Evolutionary conservation across 2,329 filamentous ascomycete genomes (phyloP).

Genomic region (Cytospora schulzeri): DNA sequence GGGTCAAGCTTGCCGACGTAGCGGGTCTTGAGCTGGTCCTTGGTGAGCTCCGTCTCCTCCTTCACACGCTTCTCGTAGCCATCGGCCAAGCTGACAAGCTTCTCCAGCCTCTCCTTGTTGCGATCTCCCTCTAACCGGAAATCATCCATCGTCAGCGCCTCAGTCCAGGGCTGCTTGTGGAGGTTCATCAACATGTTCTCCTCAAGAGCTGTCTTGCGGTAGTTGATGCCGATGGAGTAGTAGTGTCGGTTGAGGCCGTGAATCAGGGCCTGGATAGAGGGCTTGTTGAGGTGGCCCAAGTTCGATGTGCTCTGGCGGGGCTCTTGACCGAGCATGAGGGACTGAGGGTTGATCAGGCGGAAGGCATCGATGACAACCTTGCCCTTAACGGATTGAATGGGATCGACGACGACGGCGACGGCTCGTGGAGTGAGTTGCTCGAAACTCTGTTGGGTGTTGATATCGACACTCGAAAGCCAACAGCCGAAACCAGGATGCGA

Average conservation of each 20-base stretch:
- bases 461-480: slow-evolving; percentile 98
- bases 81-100: slow-evolving; percentile 85
- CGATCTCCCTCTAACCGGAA: slow-evolving; percentile 81
- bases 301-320: slow-evolving; percentile 97
- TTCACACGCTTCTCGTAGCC: slow-evolving; percentile 99
- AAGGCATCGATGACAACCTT: slow-evolving; percentile 99
- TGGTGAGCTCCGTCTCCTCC: slow-evolving; percentile 95
- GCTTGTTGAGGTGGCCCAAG: slow-evolving; percentile 96
- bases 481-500: slow-evolving; percentile 98
- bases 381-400: slow-evolving; percentile 98
- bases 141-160: slow-evolving; percentile 95
- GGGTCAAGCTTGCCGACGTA: slow-evolving; percentile 99
- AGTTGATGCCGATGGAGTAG: slow-evolving; percentile 98
- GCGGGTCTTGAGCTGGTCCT: slow-evolving; percentile 97
- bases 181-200: slow-evolving; percentile 99
- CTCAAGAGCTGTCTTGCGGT: slow-evolving; percentile 94
- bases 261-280: slow-evolving; percentile 98
- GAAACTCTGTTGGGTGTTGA: slow-evolving; percentile 99
- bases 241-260: slow-evolving; percentile 98
- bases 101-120: slow-evolving; percentile 86
- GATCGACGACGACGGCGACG: slow-evolving; percentile 96
- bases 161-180: slow-evolving; percentile 99
- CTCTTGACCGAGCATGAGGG: slow-evolving; percentile 96
- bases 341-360: slow-evolving; percentile 96
- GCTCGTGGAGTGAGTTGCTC: slow-evolving; percentile 96